Base-by-base conservation (phyloP, 495 filamentous ascomycete genomes). In the Neurospora sublineolata region DNA sequence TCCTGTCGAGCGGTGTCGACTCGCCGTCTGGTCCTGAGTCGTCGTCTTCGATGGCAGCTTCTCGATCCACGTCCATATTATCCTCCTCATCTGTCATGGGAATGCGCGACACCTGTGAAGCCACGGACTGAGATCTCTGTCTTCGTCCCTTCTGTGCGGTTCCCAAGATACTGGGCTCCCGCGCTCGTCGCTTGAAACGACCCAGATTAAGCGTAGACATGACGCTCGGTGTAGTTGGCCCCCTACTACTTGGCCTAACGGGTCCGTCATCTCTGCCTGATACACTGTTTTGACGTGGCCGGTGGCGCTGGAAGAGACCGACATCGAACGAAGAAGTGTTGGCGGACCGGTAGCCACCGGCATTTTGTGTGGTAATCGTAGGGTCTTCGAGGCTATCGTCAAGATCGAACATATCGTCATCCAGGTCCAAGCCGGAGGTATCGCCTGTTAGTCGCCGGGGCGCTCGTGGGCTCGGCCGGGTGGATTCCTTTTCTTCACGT, bases 101-200 rank as follows among this genome's bases (percentile, higher is more conserved):
- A 1, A 64, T 64, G 3, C 74, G 74, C 4, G 73, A 75, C 10
- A 74, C 75, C 38, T 77, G 76, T 11, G 76, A 74, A 4, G 70
- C 39, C 33, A 77, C 74, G 6, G 81, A 79, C 64, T 74, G 77
- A 1, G 76, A 73, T 70, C 75, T 76, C 33, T 81, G 75, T 33
- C 77, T 38, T 36, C 73, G 78, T 2, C 80, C 77, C 71, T 82
- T 84, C 70, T 79, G 80, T 4, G 76, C 76, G 0, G 83, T 83
- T 1, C 82, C 82, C 4, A 86, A 78, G 46, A 86, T 85, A 72
- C 83, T 85, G 2, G 82, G 83, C 72, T 85, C 83, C 33, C 84
- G 82, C 14, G 76, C 78, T 14, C 84, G 79, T 23, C 82, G 76
- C 72, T 78, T 82, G 72, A 86, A 86, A 10, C 76, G 67, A n/a